Evolutionary conservation across 2,329 filamentous ascomycete genomes (phyloP), one percentile per base, ranked within the genome.

Genomic region (Diaporthe citri): DNA sequence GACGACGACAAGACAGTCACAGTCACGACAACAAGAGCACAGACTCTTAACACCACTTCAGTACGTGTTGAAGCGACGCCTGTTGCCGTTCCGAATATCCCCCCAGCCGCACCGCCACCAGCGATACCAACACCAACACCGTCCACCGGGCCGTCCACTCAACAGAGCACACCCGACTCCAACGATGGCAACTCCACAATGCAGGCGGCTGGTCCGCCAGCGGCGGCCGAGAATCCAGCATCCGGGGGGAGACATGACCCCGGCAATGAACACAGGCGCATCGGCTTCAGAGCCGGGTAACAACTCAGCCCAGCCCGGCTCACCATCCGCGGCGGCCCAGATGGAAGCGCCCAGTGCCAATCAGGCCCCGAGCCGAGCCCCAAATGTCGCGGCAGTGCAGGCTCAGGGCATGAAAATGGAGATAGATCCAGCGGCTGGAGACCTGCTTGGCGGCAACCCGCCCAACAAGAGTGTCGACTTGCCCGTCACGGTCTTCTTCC

Each of bases 401-500:
- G 64, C 28, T 4, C 31, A 5, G n/a, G 64, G 28, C 1, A 39
- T 25, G 64, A 20, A n/a, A 52, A 67, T 67, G 41, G 36, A 43
- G 34, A 51, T 25, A 22, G 76, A 77, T 17, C 73, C 66, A 31
- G 73, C 70, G 22, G 31, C 70, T 2, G 75, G 70, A 3, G 60
- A 64, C 20, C 66, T 77, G 36, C 73, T 72, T 20, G 75, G 75
- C 2, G 72, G 75, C 41, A 59, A 41, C n/a, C 74, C 75, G 48
- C 72, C 73, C 31, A 66, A 59, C 41, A 60, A 56, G 51, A 48
- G 22, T 15, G 48, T 77, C 5, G 80, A 81, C 55, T 74, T 80
- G 9, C 78, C 80, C 5, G 13, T 80, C 31, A 79, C 80, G 3
- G 17, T 75, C 46, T 59, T 80, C 34, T 81, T 81, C 60, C 77